Conservation (phyloP, 176 grass and related monocot species). For the Guadua angustifolia region DNA sequence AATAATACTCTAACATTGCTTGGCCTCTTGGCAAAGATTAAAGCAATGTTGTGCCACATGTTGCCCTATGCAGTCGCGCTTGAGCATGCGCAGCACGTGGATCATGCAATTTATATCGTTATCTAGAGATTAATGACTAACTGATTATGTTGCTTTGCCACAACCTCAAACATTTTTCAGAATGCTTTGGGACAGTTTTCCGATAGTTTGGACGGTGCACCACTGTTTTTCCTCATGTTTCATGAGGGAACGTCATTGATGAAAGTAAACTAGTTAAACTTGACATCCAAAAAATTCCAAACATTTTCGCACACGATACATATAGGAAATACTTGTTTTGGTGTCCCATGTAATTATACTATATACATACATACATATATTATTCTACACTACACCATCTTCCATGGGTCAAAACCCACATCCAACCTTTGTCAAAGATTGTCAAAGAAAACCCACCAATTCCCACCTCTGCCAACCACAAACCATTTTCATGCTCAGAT, state of each 20-base stretch:
- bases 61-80: not conserved
- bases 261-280: not conserved
- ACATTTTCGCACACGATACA: too few relatives aligned
- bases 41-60: not conserved
- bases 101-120: not conserved
- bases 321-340: too few relatives aligned
- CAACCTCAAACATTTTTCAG: not conserved
- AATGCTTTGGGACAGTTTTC: too few relatives aligned
- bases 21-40: not conserved
- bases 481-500: too few relatives aligned
- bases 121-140: not conserved
- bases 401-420: too few relatives aligned
- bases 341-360: too few relatives aligned
- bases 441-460: too few relatives aligned
- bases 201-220: not conserved
- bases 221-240: not conserved
- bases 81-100: not conserved
- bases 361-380: too few relatives aligned
- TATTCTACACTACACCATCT: too few relatives aligned
- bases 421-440: too few relatives aligned
- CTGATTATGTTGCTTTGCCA: not conserved
- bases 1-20: not conserved
- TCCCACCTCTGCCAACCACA: too few relatives aligned
- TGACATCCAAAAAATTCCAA: too few relatives aligned
- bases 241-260: not conserved